Evolutionary conservation across 2,329 filamentous ascomycete species (phyloP).

Genomic region (Claviceps digitariae): DNA sequence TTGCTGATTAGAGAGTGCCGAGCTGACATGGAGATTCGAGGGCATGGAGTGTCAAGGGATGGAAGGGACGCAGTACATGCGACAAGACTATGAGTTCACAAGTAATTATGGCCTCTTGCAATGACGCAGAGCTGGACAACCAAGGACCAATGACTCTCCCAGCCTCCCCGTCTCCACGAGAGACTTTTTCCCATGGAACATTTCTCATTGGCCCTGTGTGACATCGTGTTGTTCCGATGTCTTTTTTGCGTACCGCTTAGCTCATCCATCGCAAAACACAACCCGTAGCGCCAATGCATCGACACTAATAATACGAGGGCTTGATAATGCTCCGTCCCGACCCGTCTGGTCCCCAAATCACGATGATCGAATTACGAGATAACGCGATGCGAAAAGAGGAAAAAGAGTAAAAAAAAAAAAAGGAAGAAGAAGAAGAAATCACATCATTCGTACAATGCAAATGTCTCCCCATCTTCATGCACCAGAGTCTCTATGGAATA

Average conservation of each 20-base stretch:
- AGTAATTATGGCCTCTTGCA: too few relatives aligned
- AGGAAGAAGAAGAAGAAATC: not conserved
- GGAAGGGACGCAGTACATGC: too few relatives aligned
- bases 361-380: too few relatives aligned
- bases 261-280: not conserved
- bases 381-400: too few relatives aligned
- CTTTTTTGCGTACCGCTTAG: not conserved
- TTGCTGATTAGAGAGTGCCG: too few relatives aligned
- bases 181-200: not conserved
- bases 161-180: not conserved
- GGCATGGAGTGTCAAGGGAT: too few relatives aligned
- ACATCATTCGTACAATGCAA: not conserved
- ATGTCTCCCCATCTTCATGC: conserved; percentile 44
- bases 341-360: not conserved
- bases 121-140: not conserved
- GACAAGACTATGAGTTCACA: too few relatives aligned
- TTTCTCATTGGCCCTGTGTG: not conserved
- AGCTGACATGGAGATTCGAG: too few relatives aligned
- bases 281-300: not conserved
- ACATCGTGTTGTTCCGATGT: not conserved
- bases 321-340: not conserved
- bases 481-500: conserved; percentile 28
- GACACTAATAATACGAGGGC: not conserved
- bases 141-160: not conserved
- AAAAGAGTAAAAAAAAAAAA: not conserved